phyloP scores from a whole-genome alignment of 2,329 filamentous ascomycete species.

The Venturia nashicola region DNA sequence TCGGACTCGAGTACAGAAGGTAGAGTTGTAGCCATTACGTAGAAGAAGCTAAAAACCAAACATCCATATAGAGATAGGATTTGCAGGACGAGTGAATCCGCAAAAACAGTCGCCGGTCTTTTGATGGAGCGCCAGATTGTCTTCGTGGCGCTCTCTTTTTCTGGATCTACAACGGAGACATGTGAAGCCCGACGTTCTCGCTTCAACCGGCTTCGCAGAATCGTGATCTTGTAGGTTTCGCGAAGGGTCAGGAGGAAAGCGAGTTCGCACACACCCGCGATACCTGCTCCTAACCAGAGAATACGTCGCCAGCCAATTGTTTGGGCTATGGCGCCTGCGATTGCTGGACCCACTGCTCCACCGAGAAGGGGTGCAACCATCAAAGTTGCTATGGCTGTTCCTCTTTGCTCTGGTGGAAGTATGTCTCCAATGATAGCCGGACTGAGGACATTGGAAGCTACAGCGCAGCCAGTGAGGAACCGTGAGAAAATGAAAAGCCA shows the following conservation, averaged over 20 bases:
- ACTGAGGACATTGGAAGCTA: constrained; percentile 43
- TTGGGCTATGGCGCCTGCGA: constrained; percentile 43
- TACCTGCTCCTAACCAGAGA: constrained; percentile 36
- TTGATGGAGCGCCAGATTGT: constrained; percentile 26
- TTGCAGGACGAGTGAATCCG: constrained; percentile 42
- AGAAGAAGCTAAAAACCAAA: constrained; percentile 32
- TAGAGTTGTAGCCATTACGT: constrained; percentile 34
- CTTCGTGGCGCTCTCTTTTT: constrained; percentile 13
- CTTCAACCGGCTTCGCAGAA: constrained; percentile 29
- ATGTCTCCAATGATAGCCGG: constrained; percentile 54
- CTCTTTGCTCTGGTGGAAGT: constrained; percentile 44
- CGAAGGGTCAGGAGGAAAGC: constrained; percentile 39
- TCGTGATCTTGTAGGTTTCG: constrained; percentile 50
- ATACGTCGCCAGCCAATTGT: constrained; percentile 42
- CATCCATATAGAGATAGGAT: constrained; percentile 34
- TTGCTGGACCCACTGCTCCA: constrained; percentile 44
- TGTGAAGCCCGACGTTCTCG: constrained; percentile 15
- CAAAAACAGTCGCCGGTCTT: constrained; percentile 29
- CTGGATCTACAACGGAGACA: constrained; percentile 6
- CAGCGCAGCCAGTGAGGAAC: constrained; percentile 31
- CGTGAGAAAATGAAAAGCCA: constrained; percentile 29
- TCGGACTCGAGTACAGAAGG: constrained; percentile 28
- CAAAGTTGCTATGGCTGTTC: constrained; percentile 45
- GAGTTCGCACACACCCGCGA: constrained; percentile 38
- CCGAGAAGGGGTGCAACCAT: constrained; percentile 46